Evolutionary conservation across 2,329 filamentous ascomycete genomes (phyloP).

Genomic region (Claviceps lovelessii): DNA sequence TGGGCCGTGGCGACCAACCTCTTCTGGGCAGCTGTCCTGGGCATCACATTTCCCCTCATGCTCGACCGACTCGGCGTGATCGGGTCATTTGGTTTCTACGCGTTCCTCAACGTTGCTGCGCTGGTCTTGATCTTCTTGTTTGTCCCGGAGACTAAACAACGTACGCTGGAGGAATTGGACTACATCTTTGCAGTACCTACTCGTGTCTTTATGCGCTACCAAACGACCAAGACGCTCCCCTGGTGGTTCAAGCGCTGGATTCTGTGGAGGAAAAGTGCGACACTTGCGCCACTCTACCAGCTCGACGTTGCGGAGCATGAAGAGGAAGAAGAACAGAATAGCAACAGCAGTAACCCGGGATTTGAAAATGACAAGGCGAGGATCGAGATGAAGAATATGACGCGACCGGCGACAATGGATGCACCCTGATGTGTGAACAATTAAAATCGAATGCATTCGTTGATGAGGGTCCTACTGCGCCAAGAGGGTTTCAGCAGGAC

Average conservation of each 20-base stretch:
- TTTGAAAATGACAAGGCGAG: constrained; percentile 25
- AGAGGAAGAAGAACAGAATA: constrained; percentile 11
- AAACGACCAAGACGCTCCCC: constrained; percentile 40
- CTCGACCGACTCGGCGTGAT: constrained; percentile 28
- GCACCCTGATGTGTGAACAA: too few relatives aligned
- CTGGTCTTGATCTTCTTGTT: constrained; percentile 42
- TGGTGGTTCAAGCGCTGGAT: constrained; percentile 48
- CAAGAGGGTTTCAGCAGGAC: too few relatives aligned
- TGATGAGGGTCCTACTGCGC: too few relatives aligned
- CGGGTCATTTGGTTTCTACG: constrained; percentile 41
- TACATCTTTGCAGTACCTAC: constrained; percentile 47
- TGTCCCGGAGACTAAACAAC: constrained; percentile 45
- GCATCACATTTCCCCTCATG: constrained; percentile 50
- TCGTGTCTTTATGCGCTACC: constrained; percentile 40
- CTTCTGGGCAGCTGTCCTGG: constrained; percentile 43
- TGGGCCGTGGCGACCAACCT: constrained; percentile 54
- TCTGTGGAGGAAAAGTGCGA: constrained; percentile 30
- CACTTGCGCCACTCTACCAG: constrained; percentile 28
- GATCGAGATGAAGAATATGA: constrained; percentile 24
- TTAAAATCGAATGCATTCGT: too few relatives aligned
- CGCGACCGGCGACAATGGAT: constrained; percentile 14
- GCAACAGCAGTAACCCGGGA: constrained; percentile 16
- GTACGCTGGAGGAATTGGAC: constrained; percentile 41
- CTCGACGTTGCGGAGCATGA: constrained; percentile 23
- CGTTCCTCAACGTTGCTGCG: constrained; percentile 40